phyloP scores from a whole-genome alignment of 768 basidiomycete species.

The Leccinum barrowsii region DNA sequence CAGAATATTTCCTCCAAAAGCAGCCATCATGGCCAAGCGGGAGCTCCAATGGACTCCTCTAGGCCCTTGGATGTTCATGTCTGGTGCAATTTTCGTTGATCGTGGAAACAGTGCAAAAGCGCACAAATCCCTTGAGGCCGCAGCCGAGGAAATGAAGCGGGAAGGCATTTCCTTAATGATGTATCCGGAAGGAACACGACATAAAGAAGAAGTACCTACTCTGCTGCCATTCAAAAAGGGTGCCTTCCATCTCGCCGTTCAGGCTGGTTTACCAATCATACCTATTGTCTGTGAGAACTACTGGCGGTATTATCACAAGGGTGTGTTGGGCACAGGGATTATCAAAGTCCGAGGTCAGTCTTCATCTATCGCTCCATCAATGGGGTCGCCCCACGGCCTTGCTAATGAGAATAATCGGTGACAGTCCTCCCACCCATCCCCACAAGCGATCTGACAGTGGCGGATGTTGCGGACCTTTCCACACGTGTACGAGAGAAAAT shows the following conservation, averaged over 20 bases:
- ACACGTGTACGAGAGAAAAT: conserved; percentile 72
- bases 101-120: conserved; percentile 77
- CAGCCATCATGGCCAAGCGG: conserved; percentile 91
- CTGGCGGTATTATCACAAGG: conserved; percentile 77
- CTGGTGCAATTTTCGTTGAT: conserved; percentile 90
- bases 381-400: background rate
- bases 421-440: conserved; percentile 88
- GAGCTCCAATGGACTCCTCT: conserved; percentile 84
- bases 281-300: conserved; percentile 96
- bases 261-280: conserved; percentile 85
- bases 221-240: conserved; percentile 95
- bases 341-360: conserved; percentile 72
- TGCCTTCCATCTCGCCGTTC: conserved; percentile 93
- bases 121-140: conserved; percentile 68
- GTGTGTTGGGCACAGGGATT: conserved; percentile 69
- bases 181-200: conserved; percentile 95
- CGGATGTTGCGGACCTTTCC: conserved; percentile 68
- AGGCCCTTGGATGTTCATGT: conserved; percentile 87
- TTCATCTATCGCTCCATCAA: background rate
- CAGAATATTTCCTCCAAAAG: conserved; percentile 77
- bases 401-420: conserved; percentile 4
- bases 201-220: conserved; percentile 57
- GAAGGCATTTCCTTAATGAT: conserved; percentile 80
- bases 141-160: conserved; percentile 74
- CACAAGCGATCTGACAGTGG: conserved; percentile 65